A percentile compares a stretch with the other conserved stretches of the same genome.
phyloP scores from a whole-genome alignment of 441 rosid genomes.

The Pelargonium cotyledonis region DNA sequence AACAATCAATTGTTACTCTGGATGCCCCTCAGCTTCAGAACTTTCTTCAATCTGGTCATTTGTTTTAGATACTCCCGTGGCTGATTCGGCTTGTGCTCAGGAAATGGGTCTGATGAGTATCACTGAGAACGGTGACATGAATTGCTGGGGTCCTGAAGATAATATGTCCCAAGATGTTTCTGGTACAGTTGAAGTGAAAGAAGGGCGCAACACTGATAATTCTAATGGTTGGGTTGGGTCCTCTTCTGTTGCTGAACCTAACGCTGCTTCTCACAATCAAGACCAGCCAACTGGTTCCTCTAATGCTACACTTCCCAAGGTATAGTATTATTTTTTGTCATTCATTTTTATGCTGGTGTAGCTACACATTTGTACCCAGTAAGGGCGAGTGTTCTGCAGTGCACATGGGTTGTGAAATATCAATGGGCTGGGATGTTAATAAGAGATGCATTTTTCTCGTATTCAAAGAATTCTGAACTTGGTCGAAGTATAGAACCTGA shows the following conservation, averaged over 20 bases:
- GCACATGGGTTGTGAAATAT: background rate
- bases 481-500: background rate
- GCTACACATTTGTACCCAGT: background rate
- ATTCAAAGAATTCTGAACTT: background rate
- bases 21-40: constrained; percentile 88
- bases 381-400: background rate
- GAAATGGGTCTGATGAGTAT: constrained; percentile 82
- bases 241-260: constrained; percentile 43
- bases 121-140: constrained; percentile 40
- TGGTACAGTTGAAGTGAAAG: constrained; percentile 27
- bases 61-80: constrained; percentile 42
- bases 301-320: constrained; percentile 55
- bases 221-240: constrained; percentile 41
- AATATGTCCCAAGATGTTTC: constrained; percentile 28
- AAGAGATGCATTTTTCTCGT: background rate
- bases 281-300: constrained; percentile 38
- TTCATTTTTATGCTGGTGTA: background rate
- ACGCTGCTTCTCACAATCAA: constrained; percentile 30
- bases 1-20: constrained; percentile 65
- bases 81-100: constrained; percentile 68
- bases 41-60: constrained; percentile 87
- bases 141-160: constrained; percentile 33
- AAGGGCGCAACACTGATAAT: constrained; percentile 25
- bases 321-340: constrained; percentile 20
- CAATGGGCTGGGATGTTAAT: background rate